Conservation (phyloP, 1,284 basidiomycete genomes). For the Psilocybe mexicana region DNA sequence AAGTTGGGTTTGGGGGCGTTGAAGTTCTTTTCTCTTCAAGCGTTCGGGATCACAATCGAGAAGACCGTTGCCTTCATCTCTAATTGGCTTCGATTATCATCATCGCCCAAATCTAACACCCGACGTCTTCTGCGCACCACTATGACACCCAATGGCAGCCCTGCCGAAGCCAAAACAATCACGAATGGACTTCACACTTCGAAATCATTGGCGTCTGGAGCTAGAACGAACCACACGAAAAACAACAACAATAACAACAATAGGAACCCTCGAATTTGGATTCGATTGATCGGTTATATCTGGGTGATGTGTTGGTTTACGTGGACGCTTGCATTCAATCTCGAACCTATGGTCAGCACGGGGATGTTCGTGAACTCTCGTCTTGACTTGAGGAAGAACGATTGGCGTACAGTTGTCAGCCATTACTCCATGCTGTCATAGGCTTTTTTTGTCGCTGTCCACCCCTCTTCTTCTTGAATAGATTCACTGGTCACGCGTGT, state of each 20-base stretch:
- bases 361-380: conserved; percentile 18
- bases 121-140: background rate
- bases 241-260: background rate
- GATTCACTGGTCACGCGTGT: too few relatives aligned
- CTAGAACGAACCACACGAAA: too few relatives aligned
- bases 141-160: background rate
- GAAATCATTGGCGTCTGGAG: background rate
- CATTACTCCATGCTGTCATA: background rate
- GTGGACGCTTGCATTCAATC: conserved; percentile 23
- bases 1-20: conserved; percentile 20
- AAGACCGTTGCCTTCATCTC: conserved; percentile 11
- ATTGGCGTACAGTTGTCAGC: background rate
- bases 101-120: background rate
- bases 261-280: conserved; percentile 8
- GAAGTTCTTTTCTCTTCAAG: conserved; percentile 30
- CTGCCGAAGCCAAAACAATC: background rate
- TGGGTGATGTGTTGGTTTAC: conserved; percentile 29
- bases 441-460: too few relatives aligned
- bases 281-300: conserved; percentile 24
- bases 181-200: background rate
- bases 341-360: conserved; percentile 18
- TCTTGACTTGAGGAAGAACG: conserved; percentile 2
- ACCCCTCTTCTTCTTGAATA: too few relatives aligned
- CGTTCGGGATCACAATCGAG: conserved; percentile 27
- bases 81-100: too few relatives aligned